Base-by-base conservation (phyloP, 2,329 filamentous ascomycete genomes). In the Botrytis byssoidea region DNA sequence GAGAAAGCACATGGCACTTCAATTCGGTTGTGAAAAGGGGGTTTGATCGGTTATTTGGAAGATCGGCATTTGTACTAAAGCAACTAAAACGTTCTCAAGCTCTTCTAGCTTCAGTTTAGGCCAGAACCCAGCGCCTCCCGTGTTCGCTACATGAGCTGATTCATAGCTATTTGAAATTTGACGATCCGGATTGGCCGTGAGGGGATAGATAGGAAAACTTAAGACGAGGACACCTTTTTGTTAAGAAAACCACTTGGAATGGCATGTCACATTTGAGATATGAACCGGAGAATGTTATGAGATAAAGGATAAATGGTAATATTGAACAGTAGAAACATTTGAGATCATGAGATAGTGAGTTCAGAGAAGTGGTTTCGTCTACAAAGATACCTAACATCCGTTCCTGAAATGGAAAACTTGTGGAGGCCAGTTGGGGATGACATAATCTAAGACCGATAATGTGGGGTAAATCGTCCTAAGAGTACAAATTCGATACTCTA, bases 91-190 rank as follows among this genome's bases (percentile, higher is more conserved):
- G n/a, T 29, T 29, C 14, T 57, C n/a, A 3, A 57, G 51, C 14
- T 32, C 0, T 57, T 57, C n/a, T 57, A 57, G 51, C 51, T 57
- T 57, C n/a, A 16, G 29, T 18, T 57, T 9, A 29, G 6, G 7
- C 6, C 7, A 18, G 9, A 32, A 18, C 18, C 7, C 3, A 29
- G 29, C n/a, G 14, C 18, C 14, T 3, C 6, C 0, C 6, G 3
- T 32, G 14, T 1, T 57, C 14, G 16, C 25, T n/a, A n/a, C 0
- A 55, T 16, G 10, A 7, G 16, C 25, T 7, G 8, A 18, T 2
- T 8, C 16, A 18, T 6, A 57, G 51, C n/a, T 18, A 57, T 57
- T 4, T 9, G 14, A 4, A 18, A 57, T 57, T 29, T 9, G 25
- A n/a, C n/a, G n/a, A 57, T 57, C 8, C 6, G 14, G 51, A 29